Evolutionary conservation across 345 rosid genomes (phyloP), one percentile per base, ranked within the genome.

Genomic region (Euphorbia lathyris): DNA sequence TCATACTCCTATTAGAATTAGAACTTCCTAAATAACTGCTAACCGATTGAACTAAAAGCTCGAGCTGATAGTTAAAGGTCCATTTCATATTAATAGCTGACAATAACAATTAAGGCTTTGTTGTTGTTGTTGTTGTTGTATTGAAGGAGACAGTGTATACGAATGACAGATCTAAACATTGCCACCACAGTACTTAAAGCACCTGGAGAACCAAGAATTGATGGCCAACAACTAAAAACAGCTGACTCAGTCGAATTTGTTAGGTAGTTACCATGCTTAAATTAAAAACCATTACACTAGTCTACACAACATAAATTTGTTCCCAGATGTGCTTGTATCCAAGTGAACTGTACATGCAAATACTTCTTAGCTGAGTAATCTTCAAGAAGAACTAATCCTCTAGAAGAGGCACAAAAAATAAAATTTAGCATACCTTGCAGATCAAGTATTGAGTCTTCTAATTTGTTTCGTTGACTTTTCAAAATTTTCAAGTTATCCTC

Each of bases 371-470:
- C 29, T 50, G 23, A 34, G 34, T 16, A n/a, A 38, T 50, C 26
- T 65, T 36, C n/a, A 29, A 14, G 47, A 63, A 50, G 42, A 14
- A 36, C 40, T 38, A 22, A 69, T 6, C 25, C 47, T 32, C 27
- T 26, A 69, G 12, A 20, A 10, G 2, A 45, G 20, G 59, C 26
- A 42, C 38, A 42, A 22, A 40, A 42, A 36, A 19, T 25, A 67
- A 55, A 26, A 34, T 9, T 51, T 30, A 57, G 4, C 52, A 32
- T 74, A 90, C 97, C 96, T 85, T 85, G 92, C 79, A 84, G 73
- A 26, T 88, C 87, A 47, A 84, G 71, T 68, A 92, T 85, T 16
- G 85, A 66, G 27, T 83, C 93, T 65, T 85, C 94, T 36, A 90
- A 36, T 71, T 84, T 90, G 81, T 56, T 72, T 68, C 82, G 84